These are phyloP conservation scores for Vaucheria bursata DNA, from an alignment of 352 stramenopile species.

Conservation along the genomic window DNA sequence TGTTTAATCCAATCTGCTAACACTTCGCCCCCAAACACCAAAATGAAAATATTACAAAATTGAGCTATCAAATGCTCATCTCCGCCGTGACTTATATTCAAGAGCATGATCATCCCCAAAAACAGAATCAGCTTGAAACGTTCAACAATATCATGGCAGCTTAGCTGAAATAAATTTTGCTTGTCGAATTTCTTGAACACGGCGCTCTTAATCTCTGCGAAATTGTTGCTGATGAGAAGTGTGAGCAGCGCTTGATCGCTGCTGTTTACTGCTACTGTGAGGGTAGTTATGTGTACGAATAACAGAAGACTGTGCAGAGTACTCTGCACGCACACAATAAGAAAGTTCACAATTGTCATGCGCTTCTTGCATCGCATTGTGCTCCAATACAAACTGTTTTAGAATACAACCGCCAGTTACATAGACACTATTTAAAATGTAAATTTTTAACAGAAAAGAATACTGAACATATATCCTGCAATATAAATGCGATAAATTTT, in stretches of 20 bases:
- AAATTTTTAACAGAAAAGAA: too few relatives aligned
- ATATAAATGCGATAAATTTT: too few relatives aligned
- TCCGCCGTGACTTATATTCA: slow-evolving; percentile 66
- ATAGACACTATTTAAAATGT: too few relatives aligned
- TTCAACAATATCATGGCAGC: slow-evolving; percentile 91
- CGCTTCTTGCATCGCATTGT: slow-evolving; percentile 52
- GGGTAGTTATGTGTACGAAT: slow-evolving; percentile 90
- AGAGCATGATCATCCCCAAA: slow-evolving; percentile 82
- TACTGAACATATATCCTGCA: too few relatives aligned
- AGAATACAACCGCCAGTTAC: too few relatives aligned
- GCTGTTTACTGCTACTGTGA: slow-evolving; percentile 92
- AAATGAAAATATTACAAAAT: slow-evolving; percentile 43
- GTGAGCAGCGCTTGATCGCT: slow-evolving; percentile 63
- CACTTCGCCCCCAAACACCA: slow-evolving; percentile 59
- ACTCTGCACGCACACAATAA: slow-evolving; percentile 60
- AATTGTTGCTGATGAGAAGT: slow-evolving; percentile 76
- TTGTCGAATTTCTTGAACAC: slow-evolving; percentile 93
- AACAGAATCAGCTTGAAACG: slow-evolving; percentile 95
- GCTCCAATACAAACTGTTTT: slow-evolving; percentile 25
- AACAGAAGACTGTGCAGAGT: slow-evolving; percentile 81
- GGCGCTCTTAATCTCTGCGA: slow-evolving; percentile 91
- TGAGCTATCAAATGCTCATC: slow-evolving; percentile 50
- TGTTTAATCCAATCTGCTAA: slow-evolving; percentile 98
- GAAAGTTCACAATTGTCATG: slow-evolving; percentile 52
- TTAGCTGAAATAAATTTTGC: slow-evolving; percentile 94